Evolutionary conservation across 83 land plant species (phyloP), one percentile per base, ranked within the genome.

Genomic region (Isoetes engelmannii): DNA sequence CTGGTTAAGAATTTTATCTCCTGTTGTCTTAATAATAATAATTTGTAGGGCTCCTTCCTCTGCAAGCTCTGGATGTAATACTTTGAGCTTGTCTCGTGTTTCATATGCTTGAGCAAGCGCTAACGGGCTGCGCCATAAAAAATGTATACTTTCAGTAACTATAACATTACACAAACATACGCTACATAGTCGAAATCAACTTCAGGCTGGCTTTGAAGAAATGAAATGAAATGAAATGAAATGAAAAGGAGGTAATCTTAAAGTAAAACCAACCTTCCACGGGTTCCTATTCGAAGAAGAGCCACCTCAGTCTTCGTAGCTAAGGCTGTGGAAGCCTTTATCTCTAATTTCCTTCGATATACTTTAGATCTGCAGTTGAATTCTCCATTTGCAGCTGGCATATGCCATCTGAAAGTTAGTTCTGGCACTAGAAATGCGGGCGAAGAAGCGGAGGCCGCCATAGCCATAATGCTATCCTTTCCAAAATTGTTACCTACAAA

Each of bases 51-150:
- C 98, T 43, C 98, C 98, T 7, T 87, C 92, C 56, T 93, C 89
- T 53, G 81, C 85, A 54, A 93, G 81, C 70, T 93, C 92, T 10
- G 92, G 70, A 74, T 90, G 88, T 37, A 83, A 65, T 48, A 82
- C 80, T 71, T 82, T 85, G 61, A 93, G 88, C 43, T 85, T 87
- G 68, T 84, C 88, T 44, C 86, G 79, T 7, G 98, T 93, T 74
- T 92, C 91, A 72, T 92, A 70, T 47, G 98, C 98, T 72, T 89
- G 98, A 45, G 98, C 98, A 69, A 89, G 84, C 44, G 98, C 96
- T 65, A 92, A 70, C 45, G 98, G 98, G 71, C 98, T 92, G 87
- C 78, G 78, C 78, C 79, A 80, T 84, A 82, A 21, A 50, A 46
- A 41, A 44, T n/a, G 15, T 13, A 7, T 60, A 19, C 67, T 37